Evolutionary conservation across 768 basidiomycete genomes (phyloP).

Genomic region (Amanita rubescens): DNA sequence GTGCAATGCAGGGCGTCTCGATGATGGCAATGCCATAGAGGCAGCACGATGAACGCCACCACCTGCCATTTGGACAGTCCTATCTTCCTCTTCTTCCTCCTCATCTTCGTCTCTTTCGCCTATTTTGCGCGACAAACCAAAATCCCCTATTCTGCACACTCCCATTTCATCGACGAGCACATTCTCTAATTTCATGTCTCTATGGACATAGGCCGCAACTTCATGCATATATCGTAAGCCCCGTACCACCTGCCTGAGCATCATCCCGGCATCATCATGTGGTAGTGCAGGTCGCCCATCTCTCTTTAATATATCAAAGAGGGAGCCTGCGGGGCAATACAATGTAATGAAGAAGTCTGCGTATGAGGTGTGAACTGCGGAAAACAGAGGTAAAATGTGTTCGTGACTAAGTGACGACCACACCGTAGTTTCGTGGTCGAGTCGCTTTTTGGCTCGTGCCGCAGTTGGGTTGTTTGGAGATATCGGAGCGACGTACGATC

Average conservation of each 20-base stretch:
- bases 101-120: constrained; percentile 36
- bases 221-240: constrained; percentile 81
- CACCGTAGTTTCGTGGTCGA: constrained; percentile 62
- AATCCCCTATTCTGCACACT: constrained; percentile 80
- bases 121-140: constrained; percentile 71
- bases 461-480: constrained; percentile 47
- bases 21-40: constrained; percentile 28
- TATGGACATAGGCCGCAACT: constrained; percentile 71
- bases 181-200: constrained; percentile 97
- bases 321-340: constrained; percentile 76
- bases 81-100: constrained; percentile 25
- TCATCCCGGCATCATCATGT: constrained; percentile 74
- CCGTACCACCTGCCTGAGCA: constrained; percentile 81
- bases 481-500: constrained; percentile 58
- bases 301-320: constrained; percentile 75
- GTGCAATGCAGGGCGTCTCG: constrained; percentile 23
- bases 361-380: constrained; percentile 45
- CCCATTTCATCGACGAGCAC: constrained; percentile 87
- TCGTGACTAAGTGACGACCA: constrained; percentile 80
- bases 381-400: constrained; percentile 81
- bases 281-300: constrained; percentile 61
- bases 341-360: constrained; percentile 80
- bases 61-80: constrained; percentile 7
- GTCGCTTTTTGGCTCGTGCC: constrained; percentile 39
- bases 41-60: constrained; percentile 31